Base-by-base conservation (phyloP, 495 filamentous ascomycete species). In the Xylaria nigripes region DNA sequence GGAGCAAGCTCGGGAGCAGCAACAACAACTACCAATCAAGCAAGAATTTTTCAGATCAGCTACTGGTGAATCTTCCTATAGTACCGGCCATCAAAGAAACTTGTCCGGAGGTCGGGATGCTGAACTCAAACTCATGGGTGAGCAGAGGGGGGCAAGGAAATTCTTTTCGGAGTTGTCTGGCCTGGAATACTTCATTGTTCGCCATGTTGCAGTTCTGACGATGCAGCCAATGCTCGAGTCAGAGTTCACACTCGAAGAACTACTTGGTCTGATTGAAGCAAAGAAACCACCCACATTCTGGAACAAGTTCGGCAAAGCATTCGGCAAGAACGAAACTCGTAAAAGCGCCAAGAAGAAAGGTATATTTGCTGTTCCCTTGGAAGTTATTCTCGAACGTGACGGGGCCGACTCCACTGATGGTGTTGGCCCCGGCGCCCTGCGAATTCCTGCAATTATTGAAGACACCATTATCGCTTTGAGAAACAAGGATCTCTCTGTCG, bases 401-500 rank as follows among this genome's bases (percentile, higher is more conserved):
- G 91, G 91, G 36, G 92, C 90, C 27, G 93, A 99, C 66, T 96
- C 89, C 6, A 96, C 89, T 8, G 89, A 96, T 65, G 94, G 94
- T 21, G 86, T 99, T 52, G 93, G 94, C 8, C 93, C 93, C 16
- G 91, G 90, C 32, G 83, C 86, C 46, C 75, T 99, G 25, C 84
- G 86, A 51, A 87, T 97, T 36, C 93, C 93, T 13, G 84, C 86
- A 2, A 76, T 99, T 51, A 79, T 99, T 32, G 90, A 97, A 64
- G 94, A 97, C 62, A 82, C 90, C 23, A 82, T 97, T 13, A 87
- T 87, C 5, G 88, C 91, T 24, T 93, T 99, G 88, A 83, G 89
- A 57, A 92, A 89, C 64, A 99, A 97, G 90, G 93, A 99, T 70
- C 95, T 99, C 78, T 95, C 90, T 16, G 89, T 97, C 7, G 93